Conservation (phyloP, 1,284 basidiomycete genomes). For the Fomitiporia mediterranea region DNA sequence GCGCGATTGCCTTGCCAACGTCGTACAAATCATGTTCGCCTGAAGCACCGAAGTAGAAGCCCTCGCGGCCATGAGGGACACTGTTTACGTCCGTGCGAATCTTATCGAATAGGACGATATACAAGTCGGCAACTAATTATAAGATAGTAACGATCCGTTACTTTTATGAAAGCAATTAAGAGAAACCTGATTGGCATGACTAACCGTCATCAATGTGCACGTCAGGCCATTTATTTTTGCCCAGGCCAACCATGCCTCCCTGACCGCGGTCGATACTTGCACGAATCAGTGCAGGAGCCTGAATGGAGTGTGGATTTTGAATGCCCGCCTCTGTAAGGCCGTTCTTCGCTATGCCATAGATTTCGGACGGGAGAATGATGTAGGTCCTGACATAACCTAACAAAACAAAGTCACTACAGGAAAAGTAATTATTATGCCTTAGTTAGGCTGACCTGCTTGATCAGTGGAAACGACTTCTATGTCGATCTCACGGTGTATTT, state of each 20-base stretch:
- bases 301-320: constrained; percentile 38
- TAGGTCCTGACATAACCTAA: constrained; percentile 42
- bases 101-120: constrained; percentile 28
- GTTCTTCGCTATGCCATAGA: constrained; percentile 40
- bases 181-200: constrained; percentile 14
- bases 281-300: constrained; percentile 36
- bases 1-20: constrained; percentile 29
- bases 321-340: constrained; percentile 38
- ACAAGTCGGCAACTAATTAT: not conserved
- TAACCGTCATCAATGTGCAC: constrained; percentile 43
- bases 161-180: too few relatives aligned
- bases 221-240: constrained; percentile 44
- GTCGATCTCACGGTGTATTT: constrained; percentile 37
- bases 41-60: constrained; percentile 47
- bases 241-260: constrained; percentile 41
- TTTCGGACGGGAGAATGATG: constrained; percentile 41
- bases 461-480: constrained; percentile 34
- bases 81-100: constrained; percentile 31
- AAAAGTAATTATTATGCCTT: too few relatives aligned
- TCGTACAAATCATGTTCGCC: constrained; percentile 39
- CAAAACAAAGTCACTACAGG: constrained; percentile 19
- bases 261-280: constrained; percentile 35
- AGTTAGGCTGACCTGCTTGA: constrained; percentile 31
- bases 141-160: constrained; percentile 26
- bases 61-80: constrained; percentile 42